These are phyloP conservation scores for Russula olivacea DNA, from an alignment of 768 basidiomycete genomes.

Conservation along the genomic window DNA sequence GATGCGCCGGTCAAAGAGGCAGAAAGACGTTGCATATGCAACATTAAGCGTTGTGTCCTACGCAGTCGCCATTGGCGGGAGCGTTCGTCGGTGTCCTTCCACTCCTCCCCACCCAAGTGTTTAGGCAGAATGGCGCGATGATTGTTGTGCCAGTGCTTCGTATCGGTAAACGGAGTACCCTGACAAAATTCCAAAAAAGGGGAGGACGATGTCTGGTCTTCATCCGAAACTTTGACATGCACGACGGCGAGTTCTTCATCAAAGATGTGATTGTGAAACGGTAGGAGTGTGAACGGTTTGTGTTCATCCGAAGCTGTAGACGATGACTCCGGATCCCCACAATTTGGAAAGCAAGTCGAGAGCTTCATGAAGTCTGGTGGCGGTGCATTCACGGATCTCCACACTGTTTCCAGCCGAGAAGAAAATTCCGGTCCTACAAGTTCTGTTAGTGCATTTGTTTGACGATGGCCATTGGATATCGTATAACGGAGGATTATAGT, in stretches of 20 bases:
- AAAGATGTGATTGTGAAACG: slow-evolving; percentile 39
- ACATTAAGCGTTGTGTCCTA: slow-evolving; percentile 54
- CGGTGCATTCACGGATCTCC: slow-evolving; percentile 26
- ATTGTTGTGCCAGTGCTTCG: slow-evolving; percentile 55
- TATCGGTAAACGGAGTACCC: slow-evolving; percentile 43
- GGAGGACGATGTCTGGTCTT: slow-evolving; percentile 11
- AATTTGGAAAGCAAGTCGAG: slow-evolving; percentile 13
- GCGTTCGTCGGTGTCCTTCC: slow-evolving; percentile 33
- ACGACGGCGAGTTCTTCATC: slow-evolving; percentile 38
- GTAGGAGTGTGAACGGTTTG: slow-evolving; percentile 29
- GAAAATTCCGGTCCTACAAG: slow-evolving; percentile 32
- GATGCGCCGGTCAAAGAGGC: slow-evolving; percentile 59
- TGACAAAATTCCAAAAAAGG: slow-evolving; percentile 37
- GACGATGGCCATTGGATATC: slow-evolving; percentile 25
- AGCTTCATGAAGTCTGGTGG: slow-evolving; percentile 30
- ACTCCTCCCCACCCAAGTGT: slow-evolving; percentile 45
- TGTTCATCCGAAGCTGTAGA: slow-evolving; percentile 23
- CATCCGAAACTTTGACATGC: slow-evolving; percentile 28
- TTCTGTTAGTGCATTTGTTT: slow-evolving; percentile 22
- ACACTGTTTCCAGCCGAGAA: slow-evolving; percentile 27
- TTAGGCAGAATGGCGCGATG: slow-evolving; percentile 45
- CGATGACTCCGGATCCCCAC: background rate
- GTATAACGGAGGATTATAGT: slow-evolving; percentile 39
- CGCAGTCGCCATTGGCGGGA: slow-evolving; percentile 36
- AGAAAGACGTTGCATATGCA: slow-evolving; percentile 50